Evolutionary conservation across 257 asterid species (phyloP).

Genomic region (Oldenlandia corymbosa): DNA sequence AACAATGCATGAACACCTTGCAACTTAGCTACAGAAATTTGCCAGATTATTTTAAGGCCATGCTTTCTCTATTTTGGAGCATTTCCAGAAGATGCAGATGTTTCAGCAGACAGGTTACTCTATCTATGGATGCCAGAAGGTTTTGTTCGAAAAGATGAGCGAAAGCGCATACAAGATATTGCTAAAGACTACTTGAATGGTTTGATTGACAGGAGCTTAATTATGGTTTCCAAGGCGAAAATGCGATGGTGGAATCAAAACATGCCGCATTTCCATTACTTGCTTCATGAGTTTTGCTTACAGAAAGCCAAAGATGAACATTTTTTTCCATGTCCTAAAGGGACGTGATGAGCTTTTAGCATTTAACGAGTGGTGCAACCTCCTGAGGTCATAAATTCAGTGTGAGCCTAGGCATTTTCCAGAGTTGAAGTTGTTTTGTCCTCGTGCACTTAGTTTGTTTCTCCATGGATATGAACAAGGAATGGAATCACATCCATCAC

Average conservation of each 20-base stretch:
- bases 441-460: slow-evolving; percentile 1
- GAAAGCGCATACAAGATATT: not conserved
- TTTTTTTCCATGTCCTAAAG: not conserved
- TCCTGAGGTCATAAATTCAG: slow-evolving; percentile 1
- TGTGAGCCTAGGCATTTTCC: too few species aligned
- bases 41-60: slow-evolving; percentile 2
- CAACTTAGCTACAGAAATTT: slow-evolving; percentile 14
- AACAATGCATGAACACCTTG: slow-evolving; percentile 2
- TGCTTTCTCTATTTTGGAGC: slow-evolving; percentile 16
- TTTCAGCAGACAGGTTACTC: slow-evolving; percentile 4
- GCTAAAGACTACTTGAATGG: slow-evolving; percentile 13
- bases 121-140: slow-evolving; percentile 18
- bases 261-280: slow-evolving; percentile 6
- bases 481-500: too few species aligned
- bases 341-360: not conserved
- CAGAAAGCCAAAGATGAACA: slow-evolving; percentile 7
- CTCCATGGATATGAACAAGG: too few species aligned
- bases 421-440: not conserved
- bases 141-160: not conserved
- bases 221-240: slow-evolving; percentile 1
- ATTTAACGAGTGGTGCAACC: not conserved
- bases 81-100: not conserved
- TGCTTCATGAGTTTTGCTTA: slow-evolving; percentile 10
- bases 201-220: slow-evolving; percentile 12
- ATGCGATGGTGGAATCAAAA: slow-evolving; percentile 1